These are phyloP conservation scores for Cucumis cinereus DNA, from an alignment of 306 rosid species.

Conservation along the genomic window DNA sequence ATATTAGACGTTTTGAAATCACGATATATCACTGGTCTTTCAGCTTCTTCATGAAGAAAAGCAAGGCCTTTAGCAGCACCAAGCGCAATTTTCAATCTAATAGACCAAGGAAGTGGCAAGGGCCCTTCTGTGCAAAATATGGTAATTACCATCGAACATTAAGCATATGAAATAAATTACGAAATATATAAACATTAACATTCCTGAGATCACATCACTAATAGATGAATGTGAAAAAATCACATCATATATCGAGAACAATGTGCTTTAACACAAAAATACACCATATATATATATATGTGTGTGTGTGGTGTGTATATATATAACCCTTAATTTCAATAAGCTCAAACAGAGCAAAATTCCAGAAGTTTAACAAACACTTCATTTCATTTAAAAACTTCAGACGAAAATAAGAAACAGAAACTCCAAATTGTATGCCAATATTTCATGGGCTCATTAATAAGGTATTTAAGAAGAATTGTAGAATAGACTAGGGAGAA, in stretches of 20 bases:
- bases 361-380: not conserved
- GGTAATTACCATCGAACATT: constrained; percentile 28
- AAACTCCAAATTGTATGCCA: not conserved
- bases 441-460: not conserved
- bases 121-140: constrained; percentile 56
- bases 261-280: not conserved
- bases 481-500: not conserved
- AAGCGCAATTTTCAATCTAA: constrained; percentile 86
- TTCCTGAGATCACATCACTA: not conserved
- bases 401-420: not conserved
- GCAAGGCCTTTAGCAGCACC: constrained; percentile 97
- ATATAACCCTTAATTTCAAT: not conserved
- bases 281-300: not conserved
- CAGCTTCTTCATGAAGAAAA: constrained; percentile 89
- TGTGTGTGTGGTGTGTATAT: too few species aligned
- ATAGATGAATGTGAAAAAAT: not conserved
- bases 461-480: not conserved
- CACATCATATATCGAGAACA: not conserved
- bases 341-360: not conserved
- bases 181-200: not conserved
- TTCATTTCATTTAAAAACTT: not conserved
- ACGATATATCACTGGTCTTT: constrained; percentile 77
- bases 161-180: constrained; percentile 5
- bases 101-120: constrained; percentile 98
- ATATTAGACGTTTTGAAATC: constrained; percentile 97